A percentile compares a stretch with the other conserved stretches of the same genome.
phyloP scores from a whole-genome alignment of 345 rosid species.

The Passiflora organensis region DNA sequence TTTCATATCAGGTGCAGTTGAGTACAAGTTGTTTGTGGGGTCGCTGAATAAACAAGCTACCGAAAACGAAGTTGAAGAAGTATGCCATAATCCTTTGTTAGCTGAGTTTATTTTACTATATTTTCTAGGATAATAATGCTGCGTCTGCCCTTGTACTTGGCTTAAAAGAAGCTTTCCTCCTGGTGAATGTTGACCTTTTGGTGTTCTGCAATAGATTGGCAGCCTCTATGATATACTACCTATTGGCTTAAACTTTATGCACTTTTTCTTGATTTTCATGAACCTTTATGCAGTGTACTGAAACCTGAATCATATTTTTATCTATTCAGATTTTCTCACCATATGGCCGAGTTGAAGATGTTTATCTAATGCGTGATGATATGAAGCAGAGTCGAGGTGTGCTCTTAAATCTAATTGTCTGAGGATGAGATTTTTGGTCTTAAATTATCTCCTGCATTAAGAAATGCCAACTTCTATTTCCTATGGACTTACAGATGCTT shows the following conservation, averaged over 20 bases:
- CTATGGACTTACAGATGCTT: no score
- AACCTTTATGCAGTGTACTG: no score
- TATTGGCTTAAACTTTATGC: not conserved
- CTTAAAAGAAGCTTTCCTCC: not conserved
- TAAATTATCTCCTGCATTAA: no score
- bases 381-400: slow-evolving; percentile 92
- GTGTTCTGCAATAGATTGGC: not conserved
- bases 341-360: slow-evolving; percentile 94
- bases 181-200: not conserved
- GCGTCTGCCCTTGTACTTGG: not conserved
- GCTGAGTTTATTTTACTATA: slow-evolving; percentile 11
- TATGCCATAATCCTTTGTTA: slow-evolving; percentile 25
- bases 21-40: slow-evolving; percentile 93
- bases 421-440: not conserved
- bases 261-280: no score
- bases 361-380: slow-evolving; percentile 98
- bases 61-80: slow-evolving; percentile 94
- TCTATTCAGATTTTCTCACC: slow-evolving; percentile 63
- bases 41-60: slow-evolving; percentile 88
- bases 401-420: slow-evolving; percentile 14
- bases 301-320: not conserved
- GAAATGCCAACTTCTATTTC: no score
- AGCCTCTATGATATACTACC: not conserved
- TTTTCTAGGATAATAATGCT: not conserved
- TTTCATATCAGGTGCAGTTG: slow-evolving; percentile 64